Evolutionary conservation across 2,329 filamentous ascomycete genomes (phyloP).

Genomic region (Trichoderma breve): DNA sequence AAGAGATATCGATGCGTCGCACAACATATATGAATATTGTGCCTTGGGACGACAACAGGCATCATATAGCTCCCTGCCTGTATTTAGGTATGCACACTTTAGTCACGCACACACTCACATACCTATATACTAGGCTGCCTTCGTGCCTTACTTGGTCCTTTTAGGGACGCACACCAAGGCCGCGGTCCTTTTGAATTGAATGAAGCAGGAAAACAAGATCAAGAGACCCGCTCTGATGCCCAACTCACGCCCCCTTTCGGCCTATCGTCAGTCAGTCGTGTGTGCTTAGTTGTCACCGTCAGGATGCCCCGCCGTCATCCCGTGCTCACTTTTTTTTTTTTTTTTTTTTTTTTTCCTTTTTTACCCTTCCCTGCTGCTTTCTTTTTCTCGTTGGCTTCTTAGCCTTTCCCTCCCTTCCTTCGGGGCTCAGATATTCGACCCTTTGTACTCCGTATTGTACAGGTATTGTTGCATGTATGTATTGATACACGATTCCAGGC

Average conservation of each 20-base stretch:
- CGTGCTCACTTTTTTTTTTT: background rate
- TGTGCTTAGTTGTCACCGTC: conserved; percentile 7
- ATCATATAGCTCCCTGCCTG: conserved; percentile 12
- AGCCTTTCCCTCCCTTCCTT: background rate
- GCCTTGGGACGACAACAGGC: background rate
- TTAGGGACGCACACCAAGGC: background rate
- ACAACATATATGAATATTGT: conserved; percentile 17
- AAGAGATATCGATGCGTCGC: conserved; percentile 1
- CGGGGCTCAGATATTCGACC: background rate
- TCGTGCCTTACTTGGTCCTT: background rate
- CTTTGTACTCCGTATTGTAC: background rate
- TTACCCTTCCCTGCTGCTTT: background rate
- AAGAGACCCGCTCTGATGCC: conserved; percentile 16
- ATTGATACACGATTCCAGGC: background rate
- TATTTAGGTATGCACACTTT: background rate
- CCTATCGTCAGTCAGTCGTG: background rate
- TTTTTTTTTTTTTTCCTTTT: background rate
- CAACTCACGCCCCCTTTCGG: conserved; percentile 10
- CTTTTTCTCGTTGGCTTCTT: background rate
- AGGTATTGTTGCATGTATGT: background rate
- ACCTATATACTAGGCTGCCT: background rate
- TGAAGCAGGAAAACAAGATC: background rate
- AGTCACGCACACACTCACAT: background rate
- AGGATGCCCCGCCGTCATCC: conserved; percentile 3
- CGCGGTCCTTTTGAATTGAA: background rate